Conservation (phyloP, 2,329 filamentous ascomycete genomes). For the Cladophialophora exuberans region DNA sequence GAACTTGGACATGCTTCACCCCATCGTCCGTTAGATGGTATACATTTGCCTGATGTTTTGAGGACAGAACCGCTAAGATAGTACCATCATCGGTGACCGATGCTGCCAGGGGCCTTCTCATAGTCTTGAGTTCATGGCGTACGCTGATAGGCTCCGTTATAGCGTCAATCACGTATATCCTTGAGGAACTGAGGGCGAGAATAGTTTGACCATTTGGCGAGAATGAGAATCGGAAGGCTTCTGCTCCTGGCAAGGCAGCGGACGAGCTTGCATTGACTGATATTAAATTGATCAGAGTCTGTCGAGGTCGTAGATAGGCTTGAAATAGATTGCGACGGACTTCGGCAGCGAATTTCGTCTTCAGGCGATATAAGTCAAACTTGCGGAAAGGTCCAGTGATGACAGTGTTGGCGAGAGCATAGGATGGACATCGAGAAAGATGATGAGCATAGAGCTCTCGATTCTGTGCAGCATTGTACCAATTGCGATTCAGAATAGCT, state of each 20-base stretch:
- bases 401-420: slow-evolving; percentile 42
- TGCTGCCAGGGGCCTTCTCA: slow-evolving; percentile 73
- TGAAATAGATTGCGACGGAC: slow-evolving; percentile 78
- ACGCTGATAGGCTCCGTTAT: slow-evolving; percentile 63
- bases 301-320: slow-evolving; percentile 70
- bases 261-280: slow-evolving; percentile 84
- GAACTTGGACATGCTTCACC: slow-evolving; percentile 71
- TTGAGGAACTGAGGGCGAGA: slow-evolving; percentile 81
- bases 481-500: slow-evolving; percentile 48
- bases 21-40: slow-evolving; percentile 70
- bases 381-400: slow-evolving; percentile 42
- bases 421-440: slow-evolving; percentile 48
- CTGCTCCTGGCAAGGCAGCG: slow-evolving; percentile 75
- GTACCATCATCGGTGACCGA: slow-evolving; percentile 79
- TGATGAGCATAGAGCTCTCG: slow-evolving; percentile 51
- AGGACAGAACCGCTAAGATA: slow-evolving; percentile 77
- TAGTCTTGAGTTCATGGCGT: slow-evolving; percentile 77
- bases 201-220: slow-evolving; percentile 75
- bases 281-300: slow-evolving; percentile 76
- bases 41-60: slow-evolving; percentile 82
- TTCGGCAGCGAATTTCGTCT: slow-evolving; percentile 68
- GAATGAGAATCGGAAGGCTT: slow-evolving; percentile 82
- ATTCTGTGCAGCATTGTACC: slow-evolving; percentile 48
- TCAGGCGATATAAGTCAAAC: slow-evolving; percentile 60
- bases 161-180: slow-evolving; percentile 78